Evolutionary conservation across 2,329 filamentous ascomycete genomes (phyloP).

Genomic region (Emergomyces orientalis): DNA sequence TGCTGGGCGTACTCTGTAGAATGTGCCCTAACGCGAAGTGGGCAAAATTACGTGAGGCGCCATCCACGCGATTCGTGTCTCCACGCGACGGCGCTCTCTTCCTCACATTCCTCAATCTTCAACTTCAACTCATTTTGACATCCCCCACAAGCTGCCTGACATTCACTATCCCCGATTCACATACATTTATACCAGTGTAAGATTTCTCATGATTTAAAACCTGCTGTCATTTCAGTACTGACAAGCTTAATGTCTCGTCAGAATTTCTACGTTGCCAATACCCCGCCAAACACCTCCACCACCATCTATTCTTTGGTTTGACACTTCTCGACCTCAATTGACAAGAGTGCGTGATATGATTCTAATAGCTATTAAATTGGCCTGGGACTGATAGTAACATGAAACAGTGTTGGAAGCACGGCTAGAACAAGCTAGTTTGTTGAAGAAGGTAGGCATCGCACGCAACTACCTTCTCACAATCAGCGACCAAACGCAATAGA

Average conservation of each 20-base stretch:
- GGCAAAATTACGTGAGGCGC: conserved; percentile 2
- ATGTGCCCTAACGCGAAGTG: not conserved
- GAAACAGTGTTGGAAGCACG: conserved; percentile 83
- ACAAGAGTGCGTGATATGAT: conserved; percentile 24
- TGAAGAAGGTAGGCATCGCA: conserved; percentile 70
- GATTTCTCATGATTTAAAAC: not conserved
- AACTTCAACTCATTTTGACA: not conserved
- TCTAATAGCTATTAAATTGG: not conserved
- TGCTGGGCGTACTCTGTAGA: not conserved
- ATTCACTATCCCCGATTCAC: not conserved
- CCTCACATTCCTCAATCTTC: not conserved
- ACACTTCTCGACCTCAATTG: not conserved
- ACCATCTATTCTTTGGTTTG: not conserved
- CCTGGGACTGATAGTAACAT: not conserved
- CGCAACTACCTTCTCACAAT: not conserved
- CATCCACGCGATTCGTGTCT: conserved; percentile 7
- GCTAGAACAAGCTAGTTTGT: conserved; percentile 81
- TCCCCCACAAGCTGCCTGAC: not conserved
- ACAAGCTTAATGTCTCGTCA: not conserved
- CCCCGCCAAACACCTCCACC: not conserved
- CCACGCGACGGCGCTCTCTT: conserved; percentile 3
- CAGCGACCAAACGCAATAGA: not conserved
- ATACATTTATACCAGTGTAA: not conserved
- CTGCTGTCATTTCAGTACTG: not conserved
- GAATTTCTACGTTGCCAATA: not conserved